Percentiles rank a stretch among this genome's conserved stretches.
phyloP scores from a whole-genome alignment of 1,284 basidiomycete species.

The Moniliophthora roreri region DNA sequence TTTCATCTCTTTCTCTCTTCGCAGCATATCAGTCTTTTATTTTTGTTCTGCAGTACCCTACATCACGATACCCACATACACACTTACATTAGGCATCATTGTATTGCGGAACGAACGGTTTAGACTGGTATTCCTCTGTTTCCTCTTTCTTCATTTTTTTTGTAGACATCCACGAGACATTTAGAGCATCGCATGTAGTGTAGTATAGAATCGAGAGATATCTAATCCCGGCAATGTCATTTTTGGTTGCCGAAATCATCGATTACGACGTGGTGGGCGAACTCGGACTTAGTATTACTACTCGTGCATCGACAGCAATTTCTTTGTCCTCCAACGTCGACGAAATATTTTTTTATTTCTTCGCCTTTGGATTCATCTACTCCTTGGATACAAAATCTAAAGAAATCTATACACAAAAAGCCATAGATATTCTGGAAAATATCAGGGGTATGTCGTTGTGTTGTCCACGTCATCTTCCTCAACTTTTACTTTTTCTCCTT shows the following conservation, averaged over 20 bases:
- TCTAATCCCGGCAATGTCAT: background rate
- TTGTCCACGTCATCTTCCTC: background rate
- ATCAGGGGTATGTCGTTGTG: background rate
- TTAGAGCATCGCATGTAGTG: slow-evolving; percentile 5
- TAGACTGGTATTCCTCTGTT: slow-evolving; percentile 39
- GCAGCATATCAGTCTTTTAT: slow-evolving; percentile 45
- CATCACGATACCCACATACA: slow-evolving; percentile 8
- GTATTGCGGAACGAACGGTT: slow-evolving; percentile 48
- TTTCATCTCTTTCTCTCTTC: slow-evolving; percentile 39
- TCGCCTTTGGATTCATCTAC: too few relatives aligned
- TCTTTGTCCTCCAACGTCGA: too few relatives aligned
- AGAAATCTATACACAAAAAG: too few relatives aligned
- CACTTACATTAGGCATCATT: slow-evolving; percentile 5
- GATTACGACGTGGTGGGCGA: too few relatives aligned
- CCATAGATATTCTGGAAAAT: background rate
- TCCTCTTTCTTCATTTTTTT: slow-evolving; percentile 52
- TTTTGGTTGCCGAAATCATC: too few relatives aligned
- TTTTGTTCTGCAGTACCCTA: slow-evolving; percentile 54
- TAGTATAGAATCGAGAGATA: slow-evolving; percentile 3
- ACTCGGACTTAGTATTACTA: background rate
- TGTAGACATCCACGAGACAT: slow-evolving; percentile 2
- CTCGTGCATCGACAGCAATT: background rate
- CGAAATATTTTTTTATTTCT: too few relatives aligned
- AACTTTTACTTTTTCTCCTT: background rate
- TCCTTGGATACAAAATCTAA: too few relatives aligned